Evolutionary conservation across 2,329 filamentous ascomycete genomes (phyloP).

Genomic region (Graphilbum fragrans): DNA sequence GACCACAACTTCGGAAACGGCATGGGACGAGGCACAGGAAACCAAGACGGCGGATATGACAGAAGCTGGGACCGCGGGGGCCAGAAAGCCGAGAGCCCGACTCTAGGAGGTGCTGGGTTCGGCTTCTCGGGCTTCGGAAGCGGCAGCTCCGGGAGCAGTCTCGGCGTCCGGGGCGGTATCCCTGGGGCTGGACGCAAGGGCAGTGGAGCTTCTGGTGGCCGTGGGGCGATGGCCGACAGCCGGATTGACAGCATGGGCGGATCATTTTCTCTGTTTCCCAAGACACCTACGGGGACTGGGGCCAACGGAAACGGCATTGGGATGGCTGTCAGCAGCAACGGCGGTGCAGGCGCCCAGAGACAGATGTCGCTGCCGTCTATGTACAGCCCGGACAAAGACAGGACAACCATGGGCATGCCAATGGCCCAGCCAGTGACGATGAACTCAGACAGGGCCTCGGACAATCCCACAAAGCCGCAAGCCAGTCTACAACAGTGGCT

Average conservation of each 20-base stretch:
- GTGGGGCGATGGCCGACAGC: too few relatives aligned
- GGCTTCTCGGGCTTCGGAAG: too few relatives aligned
- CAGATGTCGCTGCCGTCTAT: constrained; percentile 2
- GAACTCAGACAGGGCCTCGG: not conserved
- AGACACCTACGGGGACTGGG: constrained; percentile 1
- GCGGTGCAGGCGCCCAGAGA: not conserved
- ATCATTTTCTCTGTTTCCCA: constrained; percentile 16
- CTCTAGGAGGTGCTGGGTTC: too few relatives aligned
- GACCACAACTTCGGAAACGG: too few relatives aligned
- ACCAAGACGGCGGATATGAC: too few relatives aligned
- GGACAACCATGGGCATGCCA: constrained; percentile 1
- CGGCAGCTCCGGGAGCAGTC: too few relatives aligned
- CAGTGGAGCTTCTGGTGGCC: too few relatives aligned
- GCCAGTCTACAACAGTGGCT: constrained; percentile 21
- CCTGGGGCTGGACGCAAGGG: too few relatives aligned
- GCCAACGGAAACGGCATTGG: not conserved
- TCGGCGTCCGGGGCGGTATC: too few relatives aligned
- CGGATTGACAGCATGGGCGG: not conserved
- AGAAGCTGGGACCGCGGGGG: too few relatives aligned
- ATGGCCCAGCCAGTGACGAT: not conserved
- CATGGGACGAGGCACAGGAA: too few relatives aligned
- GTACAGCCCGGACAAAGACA: constrained; percentile 4
- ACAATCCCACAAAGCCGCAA: constrained; percentile 7
- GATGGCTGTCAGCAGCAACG: not conserved
- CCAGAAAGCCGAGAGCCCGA: too few relatives aligned